Percentiles rank a stretch among this genome's conserved stretches.
Evolutionary conservation across 2,329 filamentous ascomycete genomes (phyloP).

Genomic region (Cryphonectria naterciae): DNA sequence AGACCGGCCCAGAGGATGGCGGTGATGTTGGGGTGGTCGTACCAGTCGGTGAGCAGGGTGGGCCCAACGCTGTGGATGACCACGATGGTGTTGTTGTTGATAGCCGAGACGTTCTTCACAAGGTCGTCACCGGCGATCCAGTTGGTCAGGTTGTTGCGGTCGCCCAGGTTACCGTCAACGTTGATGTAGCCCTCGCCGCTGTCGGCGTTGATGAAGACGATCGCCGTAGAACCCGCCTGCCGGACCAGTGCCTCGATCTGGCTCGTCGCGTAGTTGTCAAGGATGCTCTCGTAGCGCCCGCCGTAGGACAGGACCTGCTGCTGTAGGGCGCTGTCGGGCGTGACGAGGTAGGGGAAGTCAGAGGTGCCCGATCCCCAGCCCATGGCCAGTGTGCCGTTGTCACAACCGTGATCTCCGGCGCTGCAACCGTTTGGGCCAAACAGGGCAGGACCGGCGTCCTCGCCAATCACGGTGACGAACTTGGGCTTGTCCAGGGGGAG

Average conservation of each 20-base stretch:
- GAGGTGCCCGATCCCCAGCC: slow-evolving; percentile 78
- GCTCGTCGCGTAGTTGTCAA: slow-evolving; percentile 66
- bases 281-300: slow-evolving; percentile 66
- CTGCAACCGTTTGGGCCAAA: slow-evolving; percentile 78
- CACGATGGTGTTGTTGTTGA: slow-evolving; percentile 88
- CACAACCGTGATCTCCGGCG: slow-evolving; percentile 61
- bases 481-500: slow-evolving; percentile 80
- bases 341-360: slow-evolving; percentile 76
- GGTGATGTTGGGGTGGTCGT: slow-evolving; percentile 76
- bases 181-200: slow-evolving; percentile 85
- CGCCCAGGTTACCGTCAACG: slow-evolving; percentile 82
- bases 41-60: slow-evolving; percentile 76
- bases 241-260: slow-evolving; percentile 64
- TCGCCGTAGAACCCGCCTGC: slow-evolving; percentile 68
- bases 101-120: slow-evolving; percentile 76
- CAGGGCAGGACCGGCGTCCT: slow-evolving; percentile 77
- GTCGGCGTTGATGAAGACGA: slow-evolving; percentile 90
- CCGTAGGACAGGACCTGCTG: slow-evolving; percentile 63
- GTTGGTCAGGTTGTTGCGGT: slow-evolving; percentile 89
- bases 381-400: slow-evolving; percentile 69
- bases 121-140: slow-evolving; percentile 83
- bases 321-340: slow-evolving; percentile 72
- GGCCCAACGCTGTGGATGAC: slow-evolving; percentile 86
- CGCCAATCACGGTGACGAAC: slow-evolving; percentile 77
- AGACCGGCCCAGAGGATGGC: slow-evolving; percentile 83